Base-by-base conservation (phyloP, 352 stramenopile species). In the Phytophthora palmivora region DNA sequence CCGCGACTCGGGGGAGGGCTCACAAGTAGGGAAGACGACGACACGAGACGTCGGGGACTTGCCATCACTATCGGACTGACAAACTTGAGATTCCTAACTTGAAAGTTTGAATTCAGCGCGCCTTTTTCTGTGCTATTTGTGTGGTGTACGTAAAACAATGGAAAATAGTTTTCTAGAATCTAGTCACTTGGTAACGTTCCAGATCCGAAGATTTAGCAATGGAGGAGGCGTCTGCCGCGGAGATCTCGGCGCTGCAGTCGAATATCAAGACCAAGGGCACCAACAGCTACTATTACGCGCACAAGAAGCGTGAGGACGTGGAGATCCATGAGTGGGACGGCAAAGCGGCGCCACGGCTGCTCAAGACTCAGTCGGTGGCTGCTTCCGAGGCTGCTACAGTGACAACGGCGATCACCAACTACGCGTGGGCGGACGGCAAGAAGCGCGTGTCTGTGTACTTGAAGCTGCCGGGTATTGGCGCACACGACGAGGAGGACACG, bases 281-380 rank as follows among this genome's bases (percentile, higher is more conserved):
- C 41, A 95, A 95, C 73, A 91, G 81, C 67, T 95, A 95, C 69
- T 95, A 95, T 59, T 95, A 95, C 56, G 87, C 87, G 18, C 87
- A 95, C 72, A 92, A 94, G 76, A 84, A 84, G 74, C 87, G 87
- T 53, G 70, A 92, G 16, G 58, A 87, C 49, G 87, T 88, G 15
- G 82, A 94, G 58, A 78, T 93, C 44, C 83, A 94, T 59, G 70
- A 91, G 66, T 95, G 87, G 84, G 84, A 95, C 67, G 84, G 84
- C 42, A 88, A 93, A 14, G 82, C 79, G 15, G 79, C 76, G 37
- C 84, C 84, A 54, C 84, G 87, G 6, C 59, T 95, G 67, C 79
- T 95, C 33, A 94, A 91, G 70, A 65, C 56, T 10, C 55, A 72
- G 48, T 66, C 67, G 11, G 16, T 70, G 41, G 42, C 74, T 9